Conservation (phyloP, 225 moss, liverwort and hornwort genomes). For the Neckera pumila region DNA sequence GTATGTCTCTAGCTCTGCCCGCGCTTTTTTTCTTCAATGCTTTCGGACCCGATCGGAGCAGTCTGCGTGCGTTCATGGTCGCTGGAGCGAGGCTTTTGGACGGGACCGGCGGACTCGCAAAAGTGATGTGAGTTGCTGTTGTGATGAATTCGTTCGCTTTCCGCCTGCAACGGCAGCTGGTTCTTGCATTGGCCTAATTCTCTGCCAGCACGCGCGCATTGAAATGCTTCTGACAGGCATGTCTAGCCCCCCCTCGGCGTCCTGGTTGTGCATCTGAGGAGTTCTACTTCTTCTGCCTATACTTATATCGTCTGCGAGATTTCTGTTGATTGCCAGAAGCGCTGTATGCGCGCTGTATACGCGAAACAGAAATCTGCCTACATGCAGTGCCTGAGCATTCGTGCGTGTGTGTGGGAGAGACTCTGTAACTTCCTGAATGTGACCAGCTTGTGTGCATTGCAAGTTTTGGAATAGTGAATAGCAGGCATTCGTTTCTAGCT, state of each 20-base stretch:
- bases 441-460: background rate
- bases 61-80: background rate
- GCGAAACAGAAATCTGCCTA: background rate
- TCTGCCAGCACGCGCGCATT: constrained; percentile 10
- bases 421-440: background rate
- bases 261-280: background rate
- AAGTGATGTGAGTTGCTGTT: background rate
- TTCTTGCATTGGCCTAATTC: background rate
- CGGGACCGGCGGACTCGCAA: background rate
- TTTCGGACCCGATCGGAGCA: background rate
- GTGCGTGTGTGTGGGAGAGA: background rate
- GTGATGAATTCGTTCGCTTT: background rate
- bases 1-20: background rate
- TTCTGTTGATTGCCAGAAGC: background rate
- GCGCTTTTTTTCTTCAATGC: background rate
- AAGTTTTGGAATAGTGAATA: background rate
- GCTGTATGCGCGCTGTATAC: background rate
- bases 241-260: background rate
- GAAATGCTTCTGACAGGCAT: constrained; percentile 4
- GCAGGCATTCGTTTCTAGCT: background rate
- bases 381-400: background rate
- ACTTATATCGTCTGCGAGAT: background rate
- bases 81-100: background rate
- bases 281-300: background rate
- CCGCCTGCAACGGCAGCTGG: background rate